Base-by-base conservation (phyloP, 1,284 basidiomycete genomes). In the Fomitopsis betulina region DNA sequence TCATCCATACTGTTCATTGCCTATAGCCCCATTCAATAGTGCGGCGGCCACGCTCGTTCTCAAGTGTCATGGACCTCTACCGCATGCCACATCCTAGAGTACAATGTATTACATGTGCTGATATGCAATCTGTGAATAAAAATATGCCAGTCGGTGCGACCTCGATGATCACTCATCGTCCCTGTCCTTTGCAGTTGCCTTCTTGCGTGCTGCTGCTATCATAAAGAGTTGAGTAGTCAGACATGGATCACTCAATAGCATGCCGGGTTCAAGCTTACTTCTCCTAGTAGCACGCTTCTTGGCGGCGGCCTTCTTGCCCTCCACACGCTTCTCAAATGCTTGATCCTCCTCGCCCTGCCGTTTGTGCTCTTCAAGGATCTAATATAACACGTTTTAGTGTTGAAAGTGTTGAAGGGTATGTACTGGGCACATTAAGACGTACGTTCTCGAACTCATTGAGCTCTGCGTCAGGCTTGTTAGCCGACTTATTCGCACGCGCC, bases 331-430 rank as follows among this genome's bases (percentile, higher is more conserved):
- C 75, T 94, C 91, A 43, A 98, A 81, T 27, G 87, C 94, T 63
- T 94, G 86, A 61, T 97, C 94, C 72, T 97, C 94, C 63, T 89
- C 86, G 3, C 96, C 96, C 74, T 96, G 93, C 3, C 82, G 79
- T 61, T 84, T 86, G 68, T 91, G 84, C 63, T 94, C 89, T 25
- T 91, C 86, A 7, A 99, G 79, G 38, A 95, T 93, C 88, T 92
- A 30, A 19, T 43, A 42, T 37, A 39, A 19, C 53, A 27, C 25
- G n/a, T 56, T 58, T 3, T 66, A 53, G 13, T 38, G 60, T 59
- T 58, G 64, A 17, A 57, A 10, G 8, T 37, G 8, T 17, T 17
- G 17, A 7, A 25, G 19, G 17, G 7, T 23, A 2, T 27, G 32
- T 33, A 30, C 30, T 37, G 35, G 35, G 35, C 8, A 12, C 12